Evolutionary conservation across 2,329 filamentous ascomycete genomes (phyloP).

Genomic region (Pyricularia sp.): DNA sequence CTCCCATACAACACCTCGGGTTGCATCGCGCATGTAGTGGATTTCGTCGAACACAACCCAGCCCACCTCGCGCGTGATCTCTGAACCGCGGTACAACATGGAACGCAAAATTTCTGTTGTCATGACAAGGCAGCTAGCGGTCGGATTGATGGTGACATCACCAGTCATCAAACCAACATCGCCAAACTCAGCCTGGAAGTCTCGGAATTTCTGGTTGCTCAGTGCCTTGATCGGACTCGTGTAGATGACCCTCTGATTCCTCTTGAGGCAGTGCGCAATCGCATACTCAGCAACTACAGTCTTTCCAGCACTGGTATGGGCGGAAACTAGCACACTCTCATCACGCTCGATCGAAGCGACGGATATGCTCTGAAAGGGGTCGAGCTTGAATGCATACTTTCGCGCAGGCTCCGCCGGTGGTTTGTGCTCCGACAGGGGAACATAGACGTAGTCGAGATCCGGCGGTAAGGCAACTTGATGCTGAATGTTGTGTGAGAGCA

Average conservation of each 20-base stretch:
- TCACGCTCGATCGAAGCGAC: constrained; percentile 91
- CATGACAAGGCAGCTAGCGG: constrained; percentile 96
- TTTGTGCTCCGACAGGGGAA: constrained; percentile 90
- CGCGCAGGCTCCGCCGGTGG: constrained; percentile 76
- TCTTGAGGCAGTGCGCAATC: constrained; percentile 91
- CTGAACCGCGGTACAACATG: constrained; percentile 94
- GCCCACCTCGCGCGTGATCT: constrained; percentile 98
- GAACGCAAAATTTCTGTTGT: constrained; percentile 98
- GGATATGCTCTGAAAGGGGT: constrained; percentile 93
- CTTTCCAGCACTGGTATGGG: constrained; percentile 94
- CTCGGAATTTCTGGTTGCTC: constrained; percentile 97
- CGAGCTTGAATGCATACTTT: constrained; percentile 77
- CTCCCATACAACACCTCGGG: constrained; percentile 94
- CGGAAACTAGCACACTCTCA: constrained; percentile 92
- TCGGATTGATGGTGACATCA: constrained; percentile 98
- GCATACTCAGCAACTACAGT: constrained; percentile 98
- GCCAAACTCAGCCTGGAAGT: constrained; percentile 90
- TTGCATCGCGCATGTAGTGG: constrained; percentile 93
- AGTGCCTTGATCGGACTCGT: constrained; percentile 98
- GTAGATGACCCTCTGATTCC: constrained; percentile 97
- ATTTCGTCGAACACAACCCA: constrained; percentile 99
- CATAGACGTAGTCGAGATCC: constrained; percentile 84
- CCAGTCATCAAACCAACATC: constrained; percentile 98
- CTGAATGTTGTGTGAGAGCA: constrained; percentile 92
- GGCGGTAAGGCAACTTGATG: constrained; percentile 94